Conservation (phyloP, 2,329 filamentous ascomycete genomes). For the Ceratocystis huliohia region DNA sequence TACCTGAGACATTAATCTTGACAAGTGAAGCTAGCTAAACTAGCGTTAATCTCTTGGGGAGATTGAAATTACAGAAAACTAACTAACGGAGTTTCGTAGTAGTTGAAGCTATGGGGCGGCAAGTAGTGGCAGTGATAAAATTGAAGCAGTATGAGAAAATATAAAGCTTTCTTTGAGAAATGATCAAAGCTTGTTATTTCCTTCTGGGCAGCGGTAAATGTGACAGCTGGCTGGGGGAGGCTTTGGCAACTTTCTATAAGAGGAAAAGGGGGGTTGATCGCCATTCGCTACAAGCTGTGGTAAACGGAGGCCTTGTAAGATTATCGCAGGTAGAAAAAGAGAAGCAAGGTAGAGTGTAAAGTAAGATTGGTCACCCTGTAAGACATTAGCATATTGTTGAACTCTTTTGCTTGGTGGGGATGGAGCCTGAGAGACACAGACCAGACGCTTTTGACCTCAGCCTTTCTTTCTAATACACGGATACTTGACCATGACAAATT, state of each 20-base stretch:
- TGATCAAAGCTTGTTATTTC: no score
- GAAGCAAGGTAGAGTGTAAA: neutral
- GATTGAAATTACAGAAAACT: neutral
- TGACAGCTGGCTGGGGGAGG: slow-evolving; percentile 5
- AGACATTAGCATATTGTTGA: neutral
- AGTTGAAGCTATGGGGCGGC: neutral
- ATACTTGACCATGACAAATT: slow-evolving; percentile 1
- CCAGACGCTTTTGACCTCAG: neutral
- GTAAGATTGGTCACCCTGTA: no score
- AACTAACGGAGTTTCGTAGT: neutral
- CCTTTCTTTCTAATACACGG: neutral
- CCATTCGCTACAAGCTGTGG: neutral
- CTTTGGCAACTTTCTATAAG: neutral
- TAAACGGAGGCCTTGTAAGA: no score
- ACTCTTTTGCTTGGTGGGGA: neutral
- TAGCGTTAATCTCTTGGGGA: neutral
- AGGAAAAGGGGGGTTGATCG: slow-evolving; percentile 6
- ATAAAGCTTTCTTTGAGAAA: no score
- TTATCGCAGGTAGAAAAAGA: no score
- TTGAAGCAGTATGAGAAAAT: no score
- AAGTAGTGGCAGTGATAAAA: no score
- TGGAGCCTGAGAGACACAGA: neutral
- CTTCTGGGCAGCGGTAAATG: neutral
- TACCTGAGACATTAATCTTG: slow-evolving; percentile 10
- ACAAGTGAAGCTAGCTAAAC: slow-evolving; percentile 10